phyloP scores from a whole-genome alignment of 345 rosid genomes.

The Citrus reticulata region DNA sequence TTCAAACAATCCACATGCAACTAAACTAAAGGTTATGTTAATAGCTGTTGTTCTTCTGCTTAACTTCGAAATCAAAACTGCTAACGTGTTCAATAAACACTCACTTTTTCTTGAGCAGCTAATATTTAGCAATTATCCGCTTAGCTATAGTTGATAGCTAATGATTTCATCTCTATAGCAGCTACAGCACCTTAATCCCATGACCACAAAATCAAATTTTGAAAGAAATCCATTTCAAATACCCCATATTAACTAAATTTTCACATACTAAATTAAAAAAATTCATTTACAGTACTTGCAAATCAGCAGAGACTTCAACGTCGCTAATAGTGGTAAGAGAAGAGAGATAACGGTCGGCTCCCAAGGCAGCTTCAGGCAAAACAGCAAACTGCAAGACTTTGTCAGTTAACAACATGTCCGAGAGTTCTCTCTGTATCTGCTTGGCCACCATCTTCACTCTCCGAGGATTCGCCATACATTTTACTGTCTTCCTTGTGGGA shows the following conservation, averaged over 20 bases:
- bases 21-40: not conserved
- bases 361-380: constrained; percentile 79
- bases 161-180: not conserved
- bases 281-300: constrained; percentile 43
- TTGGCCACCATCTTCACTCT: constrained; percentile 90
- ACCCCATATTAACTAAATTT: not conserved
- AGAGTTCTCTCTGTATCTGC: constrained; percentile 83
- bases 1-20: not conserved
- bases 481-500: constrained; percentile 10
- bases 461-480: constrained; percentile 90
- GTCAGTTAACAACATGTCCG: constrained; percentile 87
- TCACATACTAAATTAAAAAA: not conserved
- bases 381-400: constrained; percentile 79
- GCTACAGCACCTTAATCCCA: not conserved
- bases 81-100: not conserved
- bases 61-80: not conserved
- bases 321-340: constrained; percentile 87
- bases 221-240: not conserved
- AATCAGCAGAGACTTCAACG: constrained; percentile 76
- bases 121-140: not conserved
- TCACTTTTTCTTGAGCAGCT: not conserved
- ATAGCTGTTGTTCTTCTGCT: not conserved
- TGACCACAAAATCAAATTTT: not conserved
- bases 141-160: not conserved
- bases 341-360: constrained; percentile 83